These are phyloP conservation scores for Mycena capillaripes DNA, from an alignment of 768 basidiomycete genomes.

Conservation along the genomic window DNA sequence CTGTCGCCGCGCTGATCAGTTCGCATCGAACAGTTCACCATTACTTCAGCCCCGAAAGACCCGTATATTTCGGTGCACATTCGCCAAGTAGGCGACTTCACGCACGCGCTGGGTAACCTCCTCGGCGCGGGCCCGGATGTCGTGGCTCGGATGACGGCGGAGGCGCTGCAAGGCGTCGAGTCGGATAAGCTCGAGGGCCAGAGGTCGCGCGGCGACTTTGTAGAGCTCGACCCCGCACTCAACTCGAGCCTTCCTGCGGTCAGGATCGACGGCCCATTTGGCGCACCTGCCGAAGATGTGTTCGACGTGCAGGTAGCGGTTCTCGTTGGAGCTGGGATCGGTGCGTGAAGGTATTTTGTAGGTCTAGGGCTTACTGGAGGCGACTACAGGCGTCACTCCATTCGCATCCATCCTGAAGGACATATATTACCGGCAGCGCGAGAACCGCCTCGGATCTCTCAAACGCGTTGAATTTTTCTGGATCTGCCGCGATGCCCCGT, in stretches of 20 bases:
- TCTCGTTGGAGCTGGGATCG: conserved; percentile 93
- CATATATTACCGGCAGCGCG: conserved; percentile 78
- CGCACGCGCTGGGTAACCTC: conserved; percentile 84
- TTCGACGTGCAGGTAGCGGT: conserved; percentile 89
- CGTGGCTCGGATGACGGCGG: conserved; percentile 83
- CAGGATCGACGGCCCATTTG: conserved; percentile 92
- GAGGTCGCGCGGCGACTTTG: conserved; percentile 78
- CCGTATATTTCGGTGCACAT: conserved; percentile 93
- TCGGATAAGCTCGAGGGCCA: conserved; percentile 61
- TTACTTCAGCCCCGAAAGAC: conserved; percentile 95
- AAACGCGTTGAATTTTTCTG: conserved; percentile 95
- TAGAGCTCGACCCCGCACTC: conserved; percentile 75
- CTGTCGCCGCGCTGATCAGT: neutral
- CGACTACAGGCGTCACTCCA: conserved; percentile 10
- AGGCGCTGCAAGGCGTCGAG: conserved; percentile 81
- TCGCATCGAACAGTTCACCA: conserved; percentile 76
- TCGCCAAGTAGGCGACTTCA: conserved; percentile 94
- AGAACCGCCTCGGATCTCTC: conserved; percentile 80
- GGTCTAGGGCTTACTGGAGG: neutral
- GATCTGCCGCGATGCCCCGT: conserved; percentile 91
- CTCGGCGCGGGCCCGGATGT: conserved; percentile 85
- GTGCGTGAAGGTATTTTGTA: conserved; percentile 52
- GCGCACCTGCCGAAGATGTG: conserved; percentile 93
- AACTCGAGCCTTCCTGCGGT: conserved; percentile 71
- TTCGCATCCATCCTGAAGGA: conserved; percentile 92